These are phyloP conservation scores for Eleusine coracana DNA, from an alignment of 176 grass and related monocot genomes.

Conservation along the genomic window DNA sequence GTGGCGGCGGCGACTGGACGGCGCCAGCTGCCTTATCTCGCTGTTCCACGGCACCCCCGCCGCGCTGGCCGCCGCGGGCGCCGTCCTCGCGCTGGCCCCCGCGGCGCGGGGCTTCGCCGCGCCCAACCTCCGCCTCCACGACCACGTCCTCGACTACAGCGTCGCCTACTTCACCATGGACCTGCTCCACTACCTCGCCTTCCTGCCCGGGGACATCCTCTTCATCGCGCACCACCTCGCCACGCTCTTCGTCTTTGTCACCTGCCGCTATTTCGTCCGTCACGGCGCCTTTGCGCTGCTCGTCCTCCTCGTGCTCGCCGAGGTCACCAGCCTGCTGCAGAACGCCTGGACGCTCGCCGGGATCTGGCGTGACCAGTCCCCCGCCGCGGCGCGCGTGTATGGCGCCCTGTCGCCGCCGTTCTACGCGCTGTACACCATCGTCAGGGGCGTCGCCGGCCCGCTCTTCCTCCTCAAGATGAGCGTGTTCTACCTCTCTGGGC, in stretches of 20 bases:
- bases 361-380: conserved; percentile 74
- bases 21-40: conserved; percentile 91
- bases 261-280: conserved; percentile 75
- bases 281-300: conserved; percentile 86
- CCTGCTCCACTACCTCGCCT: conserved; percentile 88
- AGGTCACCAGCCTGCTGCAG: conserved; percentile 85
- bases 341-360: conserved; percentile 88
- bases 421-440: conserved; percentile 81
- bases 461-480: conserved; percentile 82
- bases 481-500: conserved; percentile 65
- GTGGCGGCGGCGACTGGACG: conserved; percentile 57
- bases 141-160: conserved; percentile 84
- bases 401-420: conserved; percentile 68
- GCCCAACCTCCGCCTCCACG: conserved; percentile 64
- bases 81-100: conserved; percentile 50
- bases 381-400: conserved; percentile 57
- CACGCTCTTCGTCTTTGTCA: conserved; percentile 91
- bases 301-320: conserved; percentile 77
- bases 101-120: conserved; percentile 60
- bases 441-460: conserved; percentile 71
- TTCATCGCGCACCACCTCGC: conserved; percentile 97
- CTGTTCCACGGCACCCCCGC: conserved; percentile 80
- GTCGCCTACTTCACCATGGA: conserved; percentile 92
- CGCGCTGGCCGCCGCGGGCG: conserved; percentile 47
- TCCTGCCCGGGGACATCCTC: conserved; percentile 75